Conservation (phyloP, 495 filamentous ascomycete species). For the Trichoderma erinaceum region DNA sequence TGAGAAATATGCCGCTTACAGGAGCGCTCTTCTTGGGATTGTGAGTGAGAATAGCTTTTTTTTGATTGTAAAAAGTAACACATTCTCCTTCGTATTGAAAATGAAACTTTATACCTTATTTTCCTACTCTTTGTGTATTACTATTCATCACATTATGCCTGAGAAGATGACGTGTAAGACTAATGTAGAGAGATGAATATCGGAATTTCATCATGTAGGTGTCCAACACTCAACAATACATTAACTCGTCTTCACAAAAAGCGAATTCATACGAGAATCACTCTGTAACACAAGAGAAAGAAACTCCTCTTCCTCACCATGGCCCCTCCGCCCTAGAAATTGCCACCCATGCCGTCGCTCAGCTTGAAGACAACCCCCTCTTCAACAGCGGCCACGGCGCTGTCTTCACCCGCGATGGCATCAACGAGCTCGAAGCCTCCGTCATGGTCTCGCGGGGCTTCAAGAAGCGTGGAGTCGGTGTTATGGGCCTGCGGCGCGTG, state of each 20-base stretch:
- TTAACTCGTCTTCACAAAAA: conserved; percentile 25
- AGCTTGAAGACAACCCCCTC: conserved; percentile 74
- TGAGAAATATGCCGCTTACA: conserved; percentile 53
- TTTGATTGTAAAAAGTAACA: no score
- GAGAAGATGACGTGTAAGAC: no score
- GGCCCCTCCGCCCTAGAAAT: conserved; percentile 57
- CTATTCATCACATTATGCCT: no score
- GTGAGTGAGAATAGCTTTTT: conserved; percentile 23
- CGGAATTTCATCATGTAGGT: conserved; percentile 21
- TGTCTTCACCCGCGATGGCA: conserved; percentile 76
- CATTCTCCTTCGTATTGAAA: background rate
- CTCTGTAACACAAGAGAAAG: background rate
- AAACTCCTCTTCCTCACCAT: background rate
- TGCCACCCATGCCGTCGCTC: conserved; percentile 66
- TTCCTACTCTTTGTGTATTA: no score
- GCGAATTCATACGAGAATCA: conserved; percentile 19
- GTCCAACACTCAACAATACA: conserved; percentile 20
- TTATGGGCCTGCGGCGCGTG: conserved; percentile 63
- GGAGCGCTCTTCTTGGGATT: conserved; percentile 57
- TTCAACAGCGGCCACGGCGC: conserved; percentile 85
- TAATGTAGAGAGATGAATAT: no score
- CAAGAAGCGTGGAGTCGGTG: conserved; percentile 69
- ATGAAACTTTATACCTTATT: no score
- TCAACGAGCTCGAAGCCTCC: conserved; percentile 83
- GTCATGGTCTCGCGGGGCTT: conserved; percentile 75